These are phyloP conservation scores for Flaveria brownii DNA, from an alignment of 129 eudicot genomes.

Conservation along the genomic window DNA sequence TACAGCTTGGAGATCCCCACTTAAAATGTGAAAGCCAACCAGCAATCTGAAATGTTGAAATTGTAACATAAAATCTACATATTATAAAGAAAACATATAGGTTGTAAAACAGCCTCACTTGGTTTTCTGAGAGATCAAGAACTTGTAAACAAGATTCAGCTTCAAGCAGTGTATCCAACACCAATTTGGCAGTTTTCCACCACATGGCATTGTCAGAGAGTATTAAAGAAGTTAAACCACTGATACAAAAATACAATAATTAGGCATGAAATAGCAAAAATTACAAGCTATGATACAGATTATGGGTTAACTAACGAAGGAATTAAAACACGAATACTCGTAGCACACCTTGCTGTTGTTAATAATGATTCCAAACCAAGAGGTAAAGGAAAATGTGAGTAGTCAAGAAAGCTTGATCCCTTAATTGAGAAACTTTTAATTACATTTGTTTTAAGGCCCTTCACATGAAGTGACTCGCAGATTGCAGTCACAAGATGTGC, in stretches of 20 bases:
- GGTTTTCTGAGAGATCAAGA: conserved; percentile 83
- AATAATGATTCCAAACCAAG: conserved; percentile 54
- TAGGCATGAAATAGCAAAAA: not conserved
- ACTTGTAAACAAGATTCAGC: conserved; percentile 53
- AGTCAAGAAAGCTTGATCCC: conserved; percentile 64
- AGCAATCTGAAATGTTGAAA: conserved; percentile 51
- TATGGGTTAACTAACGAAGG: not conserved
- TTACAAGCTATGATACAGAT: not conserved
- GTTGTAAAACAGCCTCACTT: conserved; percentile 42
- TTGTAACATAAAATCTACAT: not conserved
- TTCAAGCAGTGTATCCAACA: conserved; percentile 62
- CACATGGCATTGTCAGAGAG: conserved; percentile 55
- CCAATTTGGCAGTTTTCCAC: conserved; percentile 51
- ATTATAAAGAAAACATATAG: conserved; percentile 3
- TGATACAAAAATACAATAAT: conserved; percentile 28
- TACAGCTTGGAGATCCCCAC: conserved; percentile 37
- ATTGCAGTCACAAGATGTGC: conserved; percentile 56
- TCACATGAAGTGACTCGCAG: conserved; percentile 48
- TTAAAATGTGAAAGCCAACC: conserved; percentile 77
- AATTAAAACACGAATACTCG: not conserved
- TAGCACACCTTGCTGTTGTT: conserved; percentile 58
- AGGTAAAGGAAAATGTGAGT: conserved; percentile 51
- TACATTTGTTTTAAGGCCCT: conserved; percentile 46
- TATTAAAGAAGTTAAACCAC: conserved; percentile 56
- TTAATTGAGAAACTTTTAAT: conserved; percentile 61